Evolutionary conservation across 2,329 filamentous ascomycete genomes (phyloP).

Genomic region (Nakataea oryzae): DNA sequence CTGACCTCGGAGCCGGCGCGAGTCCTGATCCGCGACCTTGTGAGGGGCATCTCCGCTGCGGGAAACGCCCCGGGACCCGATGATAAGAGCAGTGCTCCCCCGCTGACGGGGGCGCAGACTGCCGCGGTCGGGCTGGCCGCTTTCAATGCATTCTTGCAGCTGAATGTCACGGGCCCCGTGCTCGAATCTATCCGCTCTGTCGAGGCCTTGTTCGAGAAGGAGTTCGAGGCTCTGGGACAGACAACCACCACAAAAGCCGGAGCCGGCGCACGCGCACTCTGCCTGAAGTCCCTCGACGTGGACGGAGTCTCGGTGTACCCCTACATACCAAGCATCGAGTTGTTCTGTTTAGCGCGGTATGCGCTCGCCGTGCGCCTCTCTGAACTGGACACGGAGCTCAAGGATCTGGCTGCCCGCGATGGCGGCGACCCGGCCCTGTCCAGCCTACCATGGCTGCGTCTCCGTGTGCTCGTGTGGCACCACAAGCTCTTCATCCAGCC

Average conservation of each 20-base stretch:
- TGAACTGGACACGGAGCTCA: neutral
- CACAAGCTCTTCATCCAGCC: constrained; percentile 51
- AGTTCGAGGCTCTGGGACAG: neutral
- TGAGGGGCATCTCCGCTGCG: neutral
- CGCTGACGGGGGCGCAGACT: neutral
- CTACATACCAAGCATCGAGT: constrained; percentile 71
- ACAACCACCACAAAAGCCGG: neutral
- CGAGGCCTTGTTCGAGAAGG: constrained; percentile 20
- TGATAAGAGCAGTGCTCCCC: neutral
- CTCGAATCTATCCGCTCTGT: constrained; percentile 30
- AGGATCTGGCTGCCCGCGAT: neutral
- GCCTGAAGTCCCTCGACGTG: constrained; percentile 59
- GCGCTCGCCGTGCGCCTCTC: constrained; percentile 23
- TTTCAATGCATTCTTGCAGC: constrained; percentile 72
- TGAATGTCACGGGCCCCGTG: constrained; percentile 79
- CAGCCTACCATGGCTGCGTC: constrained; percentile 45
- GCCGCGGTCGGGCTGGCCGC: constrained; percentile 55
- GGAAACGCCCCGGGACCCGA: neutral
- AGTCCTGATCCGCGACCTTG: constrained; percentile 2
- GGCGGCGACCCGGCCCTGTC: neutral
- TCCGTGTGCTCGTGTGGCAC: constrained; percentile 65
- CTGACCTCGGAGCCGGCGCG: constrained; percentile 2
- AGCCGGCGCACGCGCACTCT: constrained; percentile 15
- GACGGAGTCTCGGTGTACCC: constrained; percentile 84
- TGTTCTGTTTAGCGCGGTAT: constrained; percentile 63